Base-by-base conservation (phyloP, 1,284 basidiomycete species). In the Sanghuangporus baumii region DNA sequence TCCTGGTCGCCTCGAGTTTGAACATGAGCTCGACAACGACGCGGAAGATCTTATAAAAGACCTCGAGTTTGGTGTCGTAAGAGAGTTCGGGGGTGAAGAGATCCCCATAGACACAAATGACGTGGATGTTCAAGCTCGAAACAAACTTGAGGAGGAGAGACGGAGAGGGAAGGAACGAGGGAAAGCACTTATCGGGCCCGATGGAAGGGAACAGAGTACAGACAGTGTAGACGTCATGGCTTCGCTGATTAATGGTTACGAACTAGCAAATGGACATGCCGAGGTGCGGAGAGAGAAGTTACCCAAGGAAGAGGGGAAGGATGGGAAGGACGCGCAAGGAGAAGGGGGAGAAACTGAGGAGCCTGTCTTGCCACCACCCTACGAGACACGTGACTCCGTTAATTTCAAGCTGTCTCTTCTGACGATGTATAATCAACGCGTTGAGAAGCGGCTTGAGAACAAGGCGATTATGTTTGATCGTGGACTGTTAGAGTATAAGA, bases 41-140 rank as follows among this genome's bases (percentile, higher is more conserved):
- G 96, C 96, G 0, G 96, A 99, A 72, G 89, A 96, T 71, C 77
- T 94, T 1, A 90, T 98, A 67, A 99, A 98, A 76, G 95, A 99
- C 72, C 82, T 99, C 68, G 96, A 98, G 73, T 98, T 98, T 70
- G 96, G 94, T 2, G 78, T 93, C 9, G 93, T 94, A 63, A 81
- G 86, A 43, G 82, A 88, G 54, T 97, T 86, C 72, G 95, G 93
- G 3, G 96, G 96, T 1, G 93, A 92, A 69, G 79, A 88, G 71
- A 92, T 93, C 50, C 79, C 82, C 18, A 88, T 87, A 70, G 92
- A 89, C 71, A 83, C 86, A 68, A 81, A 84, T 66, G 89, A 91
- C 68, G 73, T 78, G 4, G 89, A 91, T 67, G 86, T 90, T 48
- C 81, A 82, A 62, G 87, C 82, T 16, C 80, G 90, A 37, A 73